Percentiles rank a stretch among this genome's conserved stretches.
phyloP scores from a whole-genome alignment of 2,329 filamentous ascomycete species.

The Bipolaris oryzae region DNA sequence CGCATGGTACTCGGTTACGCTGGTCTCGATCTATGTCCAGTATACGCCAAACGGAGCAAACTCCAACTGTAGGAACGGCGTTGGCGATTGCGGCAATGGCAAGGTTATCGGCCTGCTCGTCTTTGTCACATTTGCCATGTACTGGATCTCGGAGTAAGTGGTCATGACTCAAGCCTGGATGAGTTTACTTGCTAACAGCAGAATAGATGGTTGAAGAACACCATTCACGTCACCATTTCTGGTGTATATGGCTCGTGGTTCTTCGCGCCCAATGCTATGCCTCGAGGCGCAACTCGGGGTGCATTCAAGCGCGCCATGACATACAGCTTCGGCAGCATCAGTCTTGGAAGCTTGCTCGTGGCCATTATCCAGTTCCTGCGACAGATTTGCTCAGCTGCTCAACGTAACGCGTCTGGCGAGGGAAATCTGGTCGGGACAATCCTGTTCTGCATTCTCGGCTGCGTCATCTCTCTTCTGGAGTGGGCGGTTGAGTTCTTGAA shows the following conservation, averaged over 20 bases:
- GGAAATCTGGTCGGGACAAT: conserved; percentile 72
- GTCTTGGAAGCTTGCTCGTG: conserved; percentile 81
- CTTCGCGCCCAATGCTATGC: conserved; percentile 73
- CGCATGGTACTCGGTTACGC: conserved; percentile 84
- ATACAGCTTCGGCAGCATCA: conserved; percentile 91
- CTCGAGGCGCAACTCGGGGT: conserved; percentile 79
- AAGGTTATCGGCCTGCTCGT: conserved; percentile 84
- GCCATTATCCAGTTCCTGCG: conserved; percentile 85
- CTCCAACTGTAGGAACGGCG: conserved; percentile 59
- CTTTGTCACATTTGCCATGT: conserved; percentile 88
- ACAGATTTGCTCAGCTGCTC: conserved; percentile 80
- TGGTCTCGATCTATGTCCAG: conserved; percentile 84
- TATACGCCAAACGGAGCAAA: conserved; percentile 71
- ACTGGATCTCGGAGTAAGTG: conserved; percentile 80
- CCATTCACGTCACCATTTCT: conserved; percentile 83
- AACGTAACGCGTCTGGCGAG: conserved; percentile 65
- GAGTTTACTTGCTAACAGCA: conserved; percentile 55
- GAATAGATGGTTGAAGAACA: conserved; percentile 79
- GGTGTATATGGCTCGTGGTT: conserved; percentile 95
- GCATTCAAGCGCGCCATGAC: conserved; percentile 81
- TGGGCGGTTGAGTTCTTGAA: conserved; percentile 92
- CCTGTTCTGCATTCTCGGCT: conserved; percentile 76
- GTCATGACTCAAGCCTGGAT: too few species aligned
- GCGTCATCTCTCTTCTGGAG: conserved; percentile 76
- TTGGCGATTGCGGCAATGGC: conserved; percentile 70